Percentiles rank a stretch among this genome's conserved stretches.
phyloP scores from a whole-genome alignment of 2,329 filamentous ascomycete genomes.

The Didymella glomerata region DNA sequence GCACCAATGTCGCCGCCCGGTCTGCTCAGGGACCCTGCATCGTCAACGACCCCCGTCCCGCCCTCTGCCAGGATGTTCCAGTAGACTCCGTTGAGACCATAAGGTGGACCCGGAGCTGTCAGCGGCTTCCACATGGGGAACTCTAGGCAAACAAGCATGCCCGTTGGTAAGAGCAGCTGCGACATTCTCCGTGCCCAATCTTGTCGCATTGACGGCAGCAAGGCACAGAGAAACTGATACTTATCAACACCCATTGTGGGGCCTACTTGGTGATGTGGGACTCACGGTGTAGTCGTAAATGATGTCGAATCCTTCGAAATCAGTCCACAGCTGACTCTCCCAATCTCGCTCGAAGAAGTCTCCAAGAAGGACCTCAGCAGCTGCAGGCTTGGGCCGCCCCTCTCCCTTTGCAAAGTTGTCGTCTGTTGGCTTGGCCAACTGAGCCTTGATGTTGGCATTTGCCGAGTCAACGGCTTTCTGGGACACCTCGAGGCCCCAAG shows the following conservation, averaged over 20 bases:
- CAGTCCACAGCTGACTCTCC: slow-evolving; percentile 50
- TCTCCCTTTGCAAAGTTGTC: slow-evolving; percentile 50
- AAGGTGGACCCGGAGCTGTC: slow-evolving; percentile 73
- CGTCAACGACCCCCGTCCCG: slow-evolving; percentile 22
- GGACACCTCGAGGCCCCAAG: slow-evolving; percentile 74
- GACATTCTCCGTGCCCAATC: slow-evolving; percentile 64
- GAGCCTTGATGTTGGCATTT: slow-evolving; percentile 22
- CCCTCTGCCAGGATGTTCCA: slow-evolving; percentile 26
- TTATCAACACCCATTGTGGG: background rate
- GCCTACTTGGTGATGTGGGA: slow-evolving; percentile 4
- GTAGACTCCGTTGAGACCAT: slow-evolving; percentile 63
- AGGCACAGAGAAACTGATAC: slow-evolving; percentile 65
- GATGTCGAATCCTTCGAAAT: slow-evolving; percentile 59
- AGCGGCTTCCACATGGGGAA: slow-evolving; percentile 76
- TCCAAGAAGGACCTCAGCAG: slow-evolving; percentile 64
- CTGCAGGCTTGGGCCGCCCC: slow-evolving; percentile 54
- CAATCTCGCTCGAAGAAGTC: slow-evolving; percentile 72
- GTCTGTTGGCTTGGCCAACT: slow-evolving; percentile 18
- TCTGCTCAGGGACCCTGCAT: slow-evolving; percentile 18
- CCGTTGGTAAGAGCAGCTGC: slow-evolving; percentile 60
- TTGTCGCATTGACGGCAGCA: slow-evolving; percentile 62
- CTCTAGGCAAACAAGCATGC: slow-evolving; percentile 70
- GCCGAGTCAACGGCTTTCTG: slow-evolving; percentile 50
- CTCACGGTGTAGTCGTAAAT: slow-evolving; percentile 68
- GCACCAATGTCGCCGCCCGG: slow-evolving; percentile 11